phyloP scores from a whole-genome alignment of 148 eudicot species.

The Mesembryanthemum crystallinum region DNA sequence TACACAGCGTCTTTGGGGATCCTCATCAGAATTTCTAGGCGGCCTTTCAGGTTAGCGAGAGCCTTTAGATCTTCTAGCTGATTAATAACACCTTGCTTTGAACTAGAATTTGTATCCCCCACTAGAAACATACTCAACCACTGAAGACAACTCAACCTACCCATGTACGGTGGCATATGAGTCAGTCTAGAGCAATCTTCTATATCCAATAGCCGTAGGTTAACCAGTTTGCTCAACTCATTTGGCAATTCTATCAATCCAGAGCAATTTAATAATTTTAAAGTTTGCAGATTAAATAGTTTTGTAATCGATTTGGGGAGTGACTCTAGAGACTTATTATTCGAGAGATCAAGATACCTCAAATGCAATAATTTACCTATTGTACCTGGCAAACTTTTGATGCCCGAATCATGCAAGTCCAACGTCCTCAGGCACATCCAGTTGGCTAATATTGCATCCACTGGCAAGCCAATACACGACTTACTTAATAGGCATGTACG shows the following conservation, averaged over 20 bases:
- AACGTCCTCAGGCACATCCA: not conserved
- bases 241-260: not conserved
- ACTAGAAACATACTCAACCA: not conserved
- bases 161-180: slow-evolving; percentile 15
- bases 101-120: not conserved
- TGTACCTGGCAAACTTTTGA: not conserved
- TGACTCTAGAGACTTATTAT: not conserved
- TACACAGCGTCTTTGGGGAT: not conserved
- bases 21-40: not conserved
- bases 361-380: slow-evolving; percentile 2
- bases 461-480: not conserved
- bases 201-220: slow-evolving; percentile 3
- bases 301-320: not conserved
- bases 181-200: not conserved
- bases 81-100: not conserved
- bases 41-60: not conserved
- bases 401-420: not conserved
- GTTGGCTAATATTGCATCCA: not conserved
- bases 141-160: not conserved
- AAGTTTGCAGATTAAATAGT: slow-evolving; percentile 5
- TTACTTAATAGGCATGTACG: not conserved
- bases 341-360: slow-evolving; percentile 6
- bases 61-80: slow-evolving; percentile 5
- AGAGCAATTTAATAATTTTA: not conserved
- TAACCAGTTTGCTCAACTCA: not conserved